Evolutionary conservation across 2,329 filamentous ascomycete genomes (phyloP).

Genomic region (Ceratocystiopsis minuta): DNA sequence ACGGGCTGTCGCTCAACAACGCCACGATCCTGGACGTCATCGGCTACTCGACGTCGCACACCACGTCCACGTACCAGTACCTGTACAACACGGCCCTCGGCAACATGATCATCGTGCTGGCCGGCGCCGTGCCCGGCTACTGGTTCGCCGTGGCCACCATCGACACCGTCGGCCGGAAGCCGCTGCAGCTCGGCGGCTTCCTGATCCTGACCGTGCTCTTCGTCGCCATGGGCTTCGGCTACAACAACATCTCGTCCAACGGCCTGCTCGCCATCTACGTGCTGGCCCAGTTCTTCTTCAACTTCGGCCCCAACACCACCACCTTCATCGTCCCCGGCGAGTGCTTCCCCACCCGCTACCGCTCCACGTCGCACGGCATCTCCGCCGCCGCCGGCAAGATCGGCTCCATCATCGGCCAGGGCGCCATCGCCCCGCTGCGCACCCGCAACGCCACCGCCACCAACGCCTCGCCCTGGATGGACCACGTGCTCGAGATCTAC

Average conservation of each 20-base stretch:
- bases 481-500: conserved; percentile 60
- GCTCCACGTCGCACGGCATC: conserved; percentile 39
- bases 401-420: conserved; percentile 38
- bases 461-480: conserved; percentile 43
- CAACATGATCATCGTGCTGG: conserved; percentile 62
- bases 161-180: conserved; percentile 59
- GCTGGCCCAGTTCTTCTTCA: conserved; percentile 40
- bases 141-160: conserved; percentile 57
- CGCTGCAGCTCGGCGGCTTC: conserved; percentile 53
- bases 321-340: conserved; percentile 40
- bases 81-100: conserved; percentile 60
- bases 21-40: conserved; percentile 52
- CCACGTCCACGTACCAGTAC: conserved; percentile 43
- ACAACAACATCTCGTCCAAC: conserved; percentile 30
- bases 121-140: conserved; percentile 67
- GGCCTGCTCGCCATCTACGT: conserved; percentile 38
- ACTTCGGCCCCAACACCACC: conserved; percentile 39
- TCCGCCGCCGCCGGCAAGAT: conserved; percentile 37
- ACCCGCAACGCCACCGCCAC: conserved; percentile 22
- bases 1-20: conserved; percentile 60
- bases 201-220: conserved; percentile 41
- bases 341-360: conserved; percentile 37
- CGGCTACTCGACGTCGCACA: conserved; percentile 42
- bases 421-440: conserved; percentile 36
- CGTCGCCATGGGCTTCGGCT: conserved; percentile 44